Percentiles rank a stretch among this genome's conserved stretches.
Conservation (phyloP, 2,329 filamentous ascomycete species). For the Colletotrichum acutatum region DNA sequence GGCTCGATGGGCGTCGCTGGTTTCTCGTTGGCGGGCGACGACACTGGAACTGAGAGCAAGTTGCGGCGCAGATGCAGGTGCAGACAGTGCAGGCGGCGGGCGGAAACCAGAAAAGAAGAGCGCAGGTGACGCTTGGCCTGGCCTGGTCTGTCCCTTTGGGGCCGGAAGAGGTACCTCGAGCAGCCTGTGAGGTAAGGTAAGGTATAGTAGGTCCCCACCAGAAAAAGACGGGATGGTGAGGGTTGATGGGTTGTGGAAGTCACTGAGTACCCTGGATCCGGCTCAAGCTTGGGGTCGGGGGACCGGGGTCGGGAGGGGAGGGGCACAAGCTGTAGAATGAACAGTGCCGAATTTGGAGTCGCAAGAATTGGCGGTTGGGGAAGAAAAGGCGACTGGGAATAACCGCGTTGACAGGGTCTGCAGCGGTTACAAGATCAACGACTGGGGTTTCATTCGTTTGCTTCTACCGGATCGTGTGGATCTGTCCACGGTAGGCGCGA, state of each 20-base stretch:
- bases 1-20: slow-evolving; percentile 21
- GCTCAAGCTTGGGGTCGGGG: not conserved
- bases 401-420: slow-evolving; percentile 35
- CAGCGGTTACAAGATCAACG: slow-evolving; percentile 48
- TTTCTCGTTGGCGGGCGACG: slow-evolving; percentile 28
- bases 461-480: slow-evolving; percentile 40
- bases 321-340: slow-evolving; percentile 51
- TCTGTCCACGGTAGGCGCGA: slow-evolving; percentile 35
- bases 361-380: slow-evolving; percentile 30
- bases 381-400: slow-evolving; percentile 37
- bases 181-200: slow-evolving; percentile 18
- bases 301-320: not conserved
- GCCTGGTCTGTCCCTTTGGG: slow-evolving; percentile 11
- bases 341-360: slow-evolving; percentile 48
- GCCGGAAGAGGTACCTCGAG: slow-evolving; percentile 3
- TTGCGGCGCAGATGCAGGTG: slow-evolving; percentile 18
- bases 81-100: slow-evolving; percentile 8
- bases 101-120: slow-evolving; percentile 42
- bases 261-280: slow-evolving; percentile 9
- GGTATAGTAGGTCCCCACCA: slow-evolving; percentile 45
- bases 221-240: slow-evolving; percentile 42
- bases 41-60: slow-evolving; percentile 20
- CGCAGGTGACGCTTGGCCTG: slow-evolving; percentile 34
- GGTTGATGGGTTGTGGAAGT: not conserved
- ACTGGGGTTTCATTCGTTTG: slow-evolving; percentile 53